A percentile compares a stretch with the other conserved stretches of the same genome.
Conservation (phyloP, 2,329 filamentous ascomycete species). For the Onygenales sp. region DNA sequence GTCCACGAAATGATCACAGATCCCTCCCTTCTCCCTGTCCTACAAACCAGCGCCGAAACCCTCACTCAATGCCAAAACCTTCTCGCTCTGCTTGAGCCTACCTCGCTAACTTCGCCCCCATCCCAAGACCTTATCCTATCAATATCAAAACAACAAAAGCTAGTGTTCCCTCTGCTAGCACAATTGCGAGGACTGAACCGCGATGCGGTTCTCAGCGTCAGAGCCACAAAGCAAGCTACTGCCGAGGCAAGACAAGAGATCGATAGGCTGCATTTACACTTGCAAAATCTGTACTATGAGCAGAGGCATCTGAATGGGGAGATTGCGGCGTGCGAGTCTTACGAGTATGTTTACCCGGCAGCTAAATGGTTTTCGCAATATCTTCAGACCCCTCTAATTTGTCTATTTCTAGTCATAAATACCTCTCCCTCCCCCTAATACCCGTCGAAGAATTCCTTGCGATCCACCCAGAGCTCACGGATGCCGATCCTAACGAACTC, state of each 20-base stretch:
- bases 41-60: slow-evolving; percentile 63
- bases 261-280: slow-evolving; percentile 78
- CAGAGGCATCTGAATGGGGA: slow-evolving; percentile 84
- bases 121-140: slow-evolving; percentile 45
- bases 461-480: slow-evolving; percentile 63
- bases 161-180: slow-evolving; percentile 67
- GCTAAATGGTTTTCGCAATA: background rate
- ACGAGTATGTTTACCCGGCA: slow-evolving; percentile 56
- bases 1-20: slow-evolving; percentile 54
- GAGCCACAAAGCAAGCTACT: slow-evolving; percentile 77
- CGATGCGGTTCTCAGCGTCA: slow-evolving; percentile 66
- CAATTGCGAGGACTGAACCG: slow-evolving; percentile 77
- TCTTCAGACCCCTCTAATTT: background rate
- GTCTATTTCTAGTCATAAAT: slow-evolving; percentile 43
- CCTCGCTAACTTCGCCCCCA: slow-evolving; percentile 27
- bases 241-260: slow-evolving; percentile 84
- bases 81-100: slow-evolving; percentile 46
- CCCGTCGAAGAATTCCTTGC: slow-evolving; percentile 70
- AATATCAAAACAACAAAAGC: slow-evolving; percentile 67
- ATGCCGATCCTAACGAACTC: slow-evolving; percentile 64
- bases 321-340: slow-evolving; percentile 81
- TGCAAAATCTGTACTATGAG: slow-evolving; percentile 96
- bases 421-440: slow-evolving; percentile 77
- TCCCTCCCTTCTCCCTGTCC: slow-evolving; percentile 55
- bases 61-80: slow-evolving; percentile 59